Base-by-base conservation (phyloP, 176 grass and related monocot genomes). In the Phyllostachys edulis region DNA sequence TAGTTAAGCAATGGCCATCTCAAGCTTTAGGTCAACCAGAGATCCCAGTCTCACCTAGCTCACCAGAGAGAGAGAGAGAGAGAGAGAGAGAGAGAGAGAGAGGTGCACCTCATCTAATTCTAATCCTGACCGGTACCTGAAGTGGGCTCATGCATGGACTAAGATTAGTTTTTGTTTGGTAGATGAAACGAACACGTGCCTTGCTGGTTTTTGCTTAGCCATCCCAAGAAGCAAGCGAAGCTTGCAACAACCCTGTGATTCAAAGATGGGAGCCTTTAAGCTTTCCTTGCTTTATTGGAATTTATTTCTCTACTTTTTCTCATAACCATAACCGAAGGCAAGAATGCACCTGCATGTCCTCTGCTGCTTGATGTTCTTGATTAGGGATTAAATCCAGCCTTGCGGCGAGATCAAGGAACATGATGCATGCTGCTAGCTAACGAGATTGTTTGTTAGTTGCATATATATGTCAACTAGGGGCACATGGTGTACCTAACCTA, bases 21-120 rank as follows among this genome's bases (percentile, higher is more conserved):
- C 17, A 78, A 56, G 13, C 66, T 78, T 90, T 73, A 67, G 84
- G 79, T 90, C 79, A 90, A 86, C 88, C 57, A 46, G 71, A 59
- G 36, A 71, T 32, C 66, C 40, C 46, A 41, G 50, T 90, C 84
- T 67, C 79, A 86, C 84, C 79, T 24, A 72, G 57, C 79, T 66
- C 79, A 65, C 73, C 77, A 29, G 60, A 56, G n/a, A 8, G 18
- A 67, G 18, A 79, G 9, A 4, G 9, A 16, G 18, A 67, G 13
- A 66, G 24, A 2, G 27, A 56, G 60, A 66, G n/a, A 17, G 26
- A 68, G 20, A 80, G 27, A 15, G 27, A 21, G 71, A 71, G 7
- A 17, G 36, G 20, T 15, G 71, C 65, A 34, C 44, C 42, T 51
- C 72, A 71, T 77, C 54, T 36, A 65, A 77, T 34, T 77, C 54